Evolutionary conservation across 805 yeast species (phyloP).

Genomic region (Phaffomyces antillensis): DNA sequence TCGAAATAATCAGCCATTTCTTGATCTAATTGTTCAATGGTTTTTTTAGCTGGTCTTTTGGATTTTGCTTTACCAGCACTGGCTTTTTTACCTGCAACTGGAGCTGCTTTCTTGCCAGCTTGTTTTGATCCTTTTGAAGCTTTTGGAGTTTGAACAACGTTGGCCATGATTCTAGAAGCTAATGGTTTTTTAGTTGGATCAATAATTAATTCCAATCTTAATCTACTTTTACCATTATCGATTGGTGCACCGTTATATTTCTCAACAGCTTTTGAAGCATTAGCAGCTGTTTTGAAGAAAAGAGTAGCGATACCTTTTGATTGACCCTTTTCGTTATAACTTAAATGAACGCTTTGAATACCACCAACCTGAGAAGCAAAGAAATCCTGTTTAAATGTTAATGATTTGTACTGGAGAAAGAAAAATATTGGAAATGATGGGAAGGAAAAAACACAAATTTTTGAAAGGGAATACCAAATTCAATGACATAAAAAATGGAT

Average conservation of each 20-base stretch:
- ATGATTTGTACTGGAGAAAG: not conserved
- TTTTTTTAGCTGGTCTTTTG: slow-evolving; percentile 52
- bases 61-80: slow-evolving; percentile 20
- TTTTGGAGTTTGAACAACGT: slow-evolving; percentile 18
- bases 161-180: slow-evolving; percentile 63
- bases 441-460: not conserved
- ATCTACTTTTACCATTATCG: slow-evolving; percentile 73
- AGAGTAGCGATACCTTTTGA: slow-evolving; percentile 91
- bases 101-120: slow-evolving; percentile 11
- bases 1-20: slow-evolving; percentile 96
- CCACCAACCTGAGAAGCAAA: slow-evolving; percentile 85
- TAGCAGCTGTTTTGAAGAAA: slow-evolving; percentile 58
- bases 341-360: slow-evolving; percentile 59
- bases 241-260: slow-evolving; percentile 90
- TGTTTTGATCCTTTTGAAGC: slow-evolving; percentile 4
- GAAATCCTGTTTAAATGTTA: slow-evolving; percentile 56
- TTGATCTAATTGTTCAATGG: slow-evolving; percentile 90
- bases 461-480: not conserved
- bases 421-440: not conserved
- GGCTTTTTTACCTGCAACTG: slow-evolving; percentile 4
- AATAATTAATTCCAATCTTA: slow-evolving; percentile 74
- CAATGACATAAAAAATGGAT: not conserved
- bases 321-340: slow-evolving; percentile 82
- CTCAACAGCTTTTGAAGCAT: slow-evolving; percentile 73
- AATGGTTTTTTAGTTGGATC: slow-evolving; percentile 78